Percentiles rank a stretch among this genome's conserved stretches.
phyloP scores from a whole-genome alignment of 345 rosid genomes.

The Populus euphratica region DNA sequence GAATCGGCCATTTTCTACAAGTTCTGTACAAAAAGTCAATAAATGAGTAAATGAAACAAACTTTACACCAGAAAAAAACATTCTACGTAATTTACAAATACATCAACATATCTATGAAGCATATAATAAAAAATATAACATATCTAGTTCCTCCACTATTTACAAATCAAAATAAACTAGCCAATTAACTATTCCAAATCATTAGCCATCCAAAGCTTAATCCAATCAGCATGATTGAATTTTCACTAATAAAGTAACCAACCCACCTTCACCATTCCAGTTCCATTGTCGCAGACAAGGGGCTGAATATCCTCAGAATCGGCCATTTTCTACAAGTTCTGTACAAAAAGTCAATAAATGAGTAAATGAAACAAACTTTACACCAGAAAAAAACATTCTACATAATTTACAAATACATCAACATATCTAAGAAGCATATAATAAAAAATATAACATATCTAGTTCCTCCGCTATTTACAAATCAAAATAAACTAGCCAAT shows the following conservation, averaged over 20 bases:
- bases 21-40: background rate
- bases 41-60: background rate
- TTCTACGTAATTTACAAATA: background rate
- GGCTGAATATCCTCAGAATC: constrained; percentile 90
- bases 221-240: no score
- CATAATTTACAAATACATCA: background rate
- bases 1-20: constrained; percentile 74
- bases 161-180: no score
- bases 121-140: no score
- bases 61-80: background rate
- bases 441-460: no score
- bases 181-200: no score
- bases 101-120: no score
- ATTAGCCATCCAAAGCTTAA: no score
- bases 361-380: background rate
- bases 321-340: constrained; percentile 57
- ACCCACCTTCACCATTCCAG: constrained; percentile 74
- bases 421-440: no score
- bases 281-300: constrained; percentile 73
- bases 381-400: background rate
- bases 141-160: no score
- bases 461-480: no score
- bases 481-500: no score
- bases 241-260: background rate
- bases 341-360: background rate